A percentile compares a stretch with the other conserved stretches of the same genome.
Conservation (phyloP, 495 filamentous ascomycete genomes). For the Aspergillus ostianus region DNA sequence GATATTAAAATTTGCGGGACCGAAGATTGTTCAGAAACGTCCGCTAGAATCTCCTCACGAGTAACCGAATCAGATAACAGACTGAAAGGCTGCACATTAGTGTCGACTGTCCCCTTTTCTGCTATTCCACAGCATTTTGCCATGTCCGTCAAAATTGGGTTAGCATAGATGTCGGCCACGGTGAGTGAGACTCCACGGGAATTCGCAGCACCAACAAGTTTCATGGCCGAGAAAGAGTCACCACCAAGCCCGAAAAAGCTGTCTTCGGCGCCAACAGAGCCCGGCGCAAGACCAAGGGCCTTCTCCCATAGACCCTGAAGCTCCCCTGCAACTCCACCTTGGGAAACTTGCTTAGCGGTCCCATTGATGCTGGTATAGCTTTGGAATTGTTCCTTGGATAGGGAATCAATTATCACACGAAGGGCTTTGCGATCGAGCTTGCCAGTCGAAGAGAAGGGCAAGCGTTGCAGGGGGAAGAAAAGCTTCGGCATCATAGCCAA, state of each 20-base stretch:
- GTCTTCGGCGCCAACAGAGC: slow-evolving; percentile 42
- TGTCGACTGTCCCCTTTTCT: slow-evolving; percentile 5
- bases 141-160: slow-evolving; percentile 49
- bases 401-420: slow-evolving; percentile 33
- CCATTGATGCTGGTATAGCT: slow-evolving; percentile 38
- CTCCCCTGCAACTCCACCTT: slow-evolving; percentile 30
- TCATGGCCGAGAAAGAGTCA: slow-evolving; percentile 57
- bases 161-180: slow-evolving; percentile 49
- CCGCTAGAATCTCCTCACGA: slow-evolving; percentile 36
- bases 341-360: slow-evolving; percentile 22
- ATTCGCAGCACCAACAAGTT: slow-evolving; percentile 48
- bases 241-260: slow-evolving; percentile 56
- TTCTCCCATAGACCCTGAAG: slow-evolving; percentile 40
- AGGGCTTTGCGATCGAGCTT: slow-evolving; percentile 64
- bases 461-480: slow-evolving; percentile 55
- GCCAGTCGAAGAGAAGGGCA: slow-evolving; percentile 56
- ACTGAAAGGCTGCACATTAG: slow-evolving; percentile 41
- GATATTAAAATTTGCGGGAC: slow-evolving; percentile 39
- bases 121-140: slow-evolving; percentile 30
- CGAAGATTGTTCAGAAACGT: slow-evolving; percentile 43
- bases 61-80: slow-evolving; percentile 34
- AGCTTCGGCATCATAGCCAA: slow-evolving; percentile 62
- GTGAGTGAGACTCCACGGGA: slow-evolving; percentile 44
- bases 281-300: slow-evolving; percentile 34
- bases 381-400: slow-evolving; percentile 41